Conservation (phyloP, 192 early-diverging fungal species). For the Coemansia sp. region DNA sequence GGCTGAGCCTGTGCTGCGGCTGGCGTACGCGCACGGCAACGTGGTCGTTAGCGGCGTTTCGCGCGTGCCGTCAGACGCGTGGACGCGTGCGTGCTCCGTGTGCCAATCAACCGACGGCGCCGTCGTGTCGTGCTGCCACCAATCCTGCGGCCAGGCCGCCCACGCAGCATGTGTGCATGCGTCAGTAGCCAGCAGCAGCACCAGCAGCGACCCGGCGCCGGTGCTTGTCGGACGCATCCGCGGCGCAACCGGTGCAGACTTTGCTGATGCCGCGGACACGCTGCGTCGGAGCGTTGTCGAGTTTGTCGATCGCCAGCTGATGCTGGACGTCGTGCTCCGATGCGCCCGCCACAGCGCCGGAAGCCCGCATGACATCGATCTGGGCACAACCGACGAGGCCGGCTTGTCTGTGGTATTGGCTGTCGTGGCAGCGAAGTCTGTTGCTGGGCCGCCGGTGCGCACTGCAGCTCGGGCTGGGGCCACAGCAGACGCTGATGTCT, state of each 20-base stretch:
- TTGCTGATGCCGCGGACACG: background rate
- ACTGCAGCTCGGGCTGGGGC: background rate
- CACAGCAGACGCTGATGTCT: background rate
- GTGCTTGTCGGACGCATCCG: background rate
- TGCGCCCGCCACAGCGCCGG: slow-evolving; percentile 18
- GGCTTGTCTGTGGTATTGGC: slow-evolving; percentile 19
- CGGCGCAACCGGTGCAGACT: background rate
- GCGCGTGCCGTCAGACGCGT: slow-evolving; percentile 23
- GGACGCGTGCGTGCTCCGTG: slow-evolving; percentile 32
- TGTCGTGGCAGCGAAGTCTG: slow-evolving; percentile 25
- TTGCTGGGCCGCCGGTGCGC: background rate
- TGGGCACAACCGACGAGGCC: slow-evolving; percentile 13
- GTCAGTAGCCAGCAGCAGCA: background rate
- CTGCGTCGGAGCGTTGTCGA: slow-evolving; percentile 2
- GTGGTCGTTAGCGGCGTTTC: slow-evolving; percentile 28
- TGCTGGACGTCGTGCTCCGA: slow-evolving; percentile 2
- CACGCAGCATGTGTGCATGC: slow-evolving; percentile 26
- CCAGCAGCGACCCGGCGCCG: background rate
- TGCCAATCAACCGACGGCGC: slow-evolving; percentile 29
- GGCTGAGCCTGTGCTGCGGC: slow-evolving; percentile 57
- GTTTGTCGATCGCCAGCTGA: slow-evolving; percentile 7
- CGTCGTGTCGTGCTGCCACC: slow-evolving; percentile 13
- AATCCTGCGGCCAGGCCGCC: slow-evolving; percentile 22
- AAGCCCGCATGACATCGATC: slow-evolving; percentile 6
- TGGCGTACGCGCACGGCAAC: slow-evolving; percentile 35